Percentiles rank a stretch among this genome's conserved stretches.
These are phyloP conservation scores for Fragilaria crotonensis DNA, from an alignment of 108 stramenopile genomes.

Conservation along the genomic window DNA sequence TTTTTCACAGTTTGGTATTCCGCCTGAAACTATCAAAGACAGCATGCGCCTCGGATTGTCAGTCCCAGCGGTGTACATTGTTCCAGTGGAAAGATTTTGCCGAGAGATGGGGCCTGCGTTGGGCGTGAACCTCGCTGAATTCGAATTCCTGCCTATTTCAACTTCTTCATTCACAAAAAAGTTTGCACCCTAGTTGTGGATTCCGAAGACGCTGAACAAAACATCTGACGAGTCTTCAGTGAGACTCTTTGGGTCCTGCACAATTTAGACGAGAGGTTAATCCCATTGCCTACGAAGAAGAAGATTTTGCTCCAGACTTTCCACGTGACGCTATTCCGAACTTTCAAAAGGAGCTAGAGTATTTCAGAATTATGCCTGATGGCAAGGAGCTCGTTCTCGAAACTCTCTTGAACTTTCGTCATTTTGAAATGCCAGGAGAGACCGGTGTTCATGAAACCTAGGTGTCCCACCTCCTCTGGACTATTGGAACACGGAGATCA, in stretches of 20 bases:
- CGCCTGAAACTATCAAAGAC: constrained; percentile 96
- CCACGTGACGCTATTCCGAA: constrained; percentile 77
- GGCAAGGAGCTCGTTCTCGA: constrained; percentile 75
- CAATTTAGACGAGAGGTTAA: constrained; percentile 52
- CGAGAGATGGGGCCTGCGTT: constrained; percentile 84
- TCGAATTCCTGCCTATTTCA: constrained; percentile 96
- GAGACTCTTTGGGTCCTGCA: constrained; percentile 82
- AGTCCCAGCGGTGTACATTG: constrained; percentile 84
- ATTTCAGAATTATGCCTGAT: constrained; percentile 80
- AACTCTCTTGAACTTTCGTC: constrained; percentile 69
- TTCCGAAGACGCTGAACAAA: constrained; percentile 67
- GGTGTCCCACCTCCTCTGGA: constrained; percentile 41
- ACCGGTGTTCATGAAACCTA: constrained; percentile 34
- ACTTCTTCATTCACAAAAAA: constrained; percentile 83
- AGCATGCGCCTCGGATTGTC: constrained; percentile 78
- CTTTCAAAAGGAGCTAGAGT: constrained; percentile 78
- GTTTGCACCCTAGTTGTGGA: constrained; percentile 86
- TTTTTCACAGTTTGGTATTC: constrained; percentile 76
- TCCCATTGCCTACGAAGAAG: constrained; percentile 47
- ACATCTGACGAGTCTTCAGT: constrained; percentile 73
- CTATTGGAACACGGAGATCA: constrained; percentile 9
- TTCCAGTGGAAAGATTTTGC: constrained; percentile 88
- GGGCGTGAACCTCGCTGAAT: constrained; percentile 91
- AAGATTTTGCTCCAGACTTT: constrained; percentile 80
- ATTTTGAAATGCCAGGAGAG: constrained; percentile 57